These are phyloP conservation scores for Diplocarpon mali DNA, from an alignment of 2,329 filamentous ascomycete species.

Conservation along the genomic window DNA sequence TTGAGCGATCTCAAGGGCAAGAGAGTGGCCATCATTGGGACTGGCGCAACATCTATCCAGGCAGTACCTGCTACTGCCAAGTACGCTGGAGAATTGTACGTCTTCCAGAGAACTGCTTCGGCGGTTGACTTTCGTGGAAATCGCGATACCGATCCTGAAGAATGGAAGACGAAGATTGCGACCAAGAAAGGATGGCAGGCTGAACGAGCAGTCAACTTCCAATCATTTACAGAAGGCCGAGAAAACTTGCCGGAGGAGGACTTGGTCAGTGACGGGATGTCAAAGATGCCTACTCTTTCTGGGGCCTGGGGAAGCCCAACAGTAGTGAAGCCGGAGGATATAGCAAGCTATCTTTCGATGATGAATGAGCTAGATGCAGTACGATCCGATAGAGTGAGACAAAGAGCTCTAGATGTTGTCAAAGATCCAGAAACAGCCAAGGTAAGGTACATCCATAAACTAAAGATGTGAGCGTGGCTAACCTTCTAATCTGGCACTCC, in stretches of 20 bases:
- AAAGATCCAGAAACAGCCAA: constrained; percentile 37
- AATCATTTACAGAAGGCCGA: constrained; percentile 22
- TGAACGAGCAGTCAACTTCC: constrained; percentile 35
- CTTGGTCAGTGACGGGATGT: constrained; percentile 4
- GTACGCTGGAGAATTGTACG: constrained; percentile 38
- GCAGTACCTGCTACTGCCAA: constrained; percentile 32
- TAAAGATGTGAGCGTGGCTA: background rate
- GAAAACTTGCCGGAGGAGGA: constrained; percentile 38
- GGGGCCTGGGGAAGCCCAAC: constrained; percentile 4
- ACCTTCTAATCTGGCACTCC: constrained; percentile 1
- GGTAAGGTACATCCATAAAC: constrained; percentile 29
- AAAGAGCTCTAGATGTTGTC: constrained; percentile 40
- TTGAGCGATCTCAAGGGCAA: constrained; percentile 26
- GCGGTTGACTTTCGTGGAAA: constrained; percentile 31
- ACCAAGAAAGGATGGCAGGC: constrained; percentile 37
- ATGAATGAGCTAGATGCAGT: constrained; percentile 24
- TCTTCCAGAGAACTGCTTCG: constrained; percentile 46
- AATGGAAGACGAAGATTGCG: constrained; percentile 27
- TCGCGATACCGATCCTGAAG: constrained; percentile 31
- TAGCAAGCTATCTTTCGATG: constrained; percentile 3
- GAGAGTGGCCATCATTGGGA: constrained; percentile 21
- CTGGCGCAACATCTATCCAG: constrained; percentile 23
- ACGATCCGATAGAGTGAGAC: constrained; percentile 34
- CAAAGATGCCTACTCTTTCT: constrained; percentile 6
- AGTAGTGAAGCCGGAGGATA: constrained; percentile 2